phyloP scores from a whole-genome alignment of 495 filamentous ascomycete species.

The Hyaloscypha bicolor region DNA sequence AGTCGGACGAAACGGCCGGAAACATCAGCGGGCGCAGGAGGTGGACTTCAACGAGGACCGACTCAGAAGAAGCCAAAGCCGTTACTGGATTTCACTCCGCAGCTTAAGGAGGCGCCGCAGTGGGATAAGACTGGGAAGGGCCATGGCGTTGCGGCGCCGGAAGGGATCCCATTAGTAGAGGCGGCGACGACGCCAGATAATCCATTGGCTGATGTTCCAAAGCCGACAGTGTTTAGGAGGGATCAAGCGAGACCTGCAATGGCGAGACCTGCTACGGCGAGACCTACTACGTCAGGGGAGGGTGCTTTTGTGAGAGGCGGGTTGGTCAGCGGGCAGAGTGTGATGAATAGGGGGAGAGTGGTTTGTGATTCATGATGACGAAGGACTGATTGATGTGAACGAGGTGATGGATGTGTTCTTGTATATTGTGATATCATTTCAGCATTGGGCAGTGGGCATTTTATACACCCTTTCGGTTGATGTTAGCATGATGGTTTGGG shows the following conservation, averaged over 20 bases:
- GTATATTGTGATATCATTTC: background rate
- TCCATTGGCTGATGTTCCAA: constrained; percentile 15
- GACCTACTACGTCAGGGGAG: background rate
- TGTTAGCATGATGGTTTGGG: background rate
- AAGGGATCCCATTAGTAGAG: constrained; percentile 64
- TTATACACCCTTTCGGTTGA: background rate
- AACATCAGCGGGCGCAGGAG: constrained; percentile 22
- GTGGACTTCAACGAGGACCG: constrained; percentile 29
- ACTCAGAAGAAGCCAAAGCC: constrained; percentile 55
- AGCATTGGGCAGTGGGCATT: background rate
- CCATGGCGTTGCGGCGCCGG: constrained; percentile 61
- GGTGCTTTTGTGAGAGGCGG: background rate
- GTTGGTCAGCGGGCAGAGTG: background rate
- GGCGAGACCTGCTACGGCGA: background rate
- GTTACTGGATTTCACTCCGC: constrained; percentile 74
- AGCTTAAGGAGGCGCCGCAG: constrained; percentile 76
- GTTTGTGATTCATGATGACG: background rate
- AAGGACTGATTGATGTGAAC: background rate
- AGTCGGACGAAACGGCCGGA: constrained; percentile 17
- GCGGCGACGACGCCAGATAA: constrained; percentile 43
- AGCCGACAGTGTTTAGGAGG: constrained; percentile 21
- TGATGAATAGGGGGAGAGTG: background rate
- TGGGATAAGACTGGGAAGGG: constrained; percentile 64
- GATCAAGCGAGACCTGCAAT: background rate
- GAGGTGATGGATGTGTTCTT: background rate